Evolutionary conservation across 2,329 filamentous ascomycete species (phyloP).

Genomic region (Ceratocystis huliohia): DNA sequence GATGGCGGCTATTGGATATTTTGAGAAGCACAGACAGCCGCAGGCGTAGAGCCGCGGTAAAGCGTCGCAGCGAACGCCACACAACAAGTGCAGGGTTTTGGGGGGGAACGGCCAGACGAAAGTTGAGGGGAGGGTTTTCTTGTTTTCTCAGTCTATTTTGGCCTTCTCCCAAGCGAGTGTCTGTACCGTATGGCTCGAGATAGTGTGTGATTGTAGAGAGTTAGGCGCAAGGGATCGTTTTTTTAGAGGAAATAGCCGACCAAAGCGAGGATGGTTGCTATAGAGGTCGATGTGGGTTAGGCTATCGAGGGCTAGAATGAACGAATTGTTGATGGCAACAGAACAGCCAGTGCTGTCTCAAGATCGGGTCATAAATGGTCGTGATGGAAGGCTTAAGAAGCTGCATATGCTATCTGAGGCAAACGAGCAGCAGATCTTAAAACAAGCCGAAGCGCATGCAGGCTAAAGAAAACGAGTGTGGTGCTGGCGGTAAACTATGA

Average conservation of each 20-base stretch:
- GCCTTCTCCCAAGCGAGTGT: no score
- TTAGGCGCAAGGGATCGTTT: no score
- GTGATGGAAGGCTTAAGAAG: not conserved
- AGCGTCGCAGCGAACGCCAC: slow-evolving; percentile 8
- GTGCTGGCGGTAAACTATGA: slow-evolving; percentile 3
- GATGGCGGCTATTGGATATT: not conserved
- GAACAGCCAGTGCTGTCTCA: not conserved
- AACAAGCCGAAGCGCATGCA: not conserved
- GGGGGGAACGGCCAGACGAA: not conserved
- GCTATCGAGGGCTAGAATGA: no score
- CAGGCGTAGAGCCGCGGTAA: slow-evolving; percentile 3
- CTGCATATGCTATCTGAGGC: not conserved
- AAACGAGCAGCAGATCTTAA: not conserved
- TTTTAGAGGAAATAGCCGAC: no score
- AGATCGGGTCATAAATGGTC: not conserved
- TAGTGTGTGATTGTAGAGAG: no score
- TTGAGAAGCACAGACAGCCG: not conserved
- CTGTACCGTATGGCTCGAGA: no score
- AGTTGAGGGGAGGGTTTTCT: no score
- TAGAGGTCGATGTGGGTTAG: no score
- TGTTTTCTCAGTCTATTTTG: no score
- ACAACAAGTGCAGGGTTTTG: not conserved
- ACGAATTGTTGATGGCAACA: no score
- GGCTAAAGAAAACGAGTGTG: slow-evolving; percentile 2
- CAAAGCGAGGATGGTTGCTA: no score